Evolutionary conservation across 2,329 filamentous ascomycete genomes (phyloP).

Genomic region (Xylariales sp.): DNA sequence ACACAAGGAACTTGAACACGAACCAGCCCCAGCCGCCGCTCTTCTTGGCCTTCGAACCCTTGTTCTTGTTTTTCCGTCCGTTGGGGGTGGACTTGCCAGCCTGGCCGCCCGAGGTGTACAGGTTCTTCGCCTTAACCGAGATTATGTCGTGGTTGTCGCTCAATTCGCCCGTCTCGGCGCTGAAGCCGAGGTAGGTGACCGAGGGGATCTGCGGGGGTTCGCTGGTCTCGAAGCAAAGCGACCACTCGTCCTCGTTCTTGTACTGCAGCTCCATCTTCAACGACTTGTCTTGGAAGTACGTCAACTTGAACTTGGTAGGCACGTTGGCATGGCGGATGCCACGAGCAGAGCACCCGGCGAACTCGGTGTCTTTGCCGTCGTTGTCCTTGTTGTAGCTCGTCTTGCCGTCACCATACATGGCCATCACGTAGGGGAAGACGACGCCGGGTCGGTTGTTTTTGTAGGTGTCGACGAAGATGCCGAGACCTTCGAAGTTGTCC

Average conservation of each 20-base stretch:
- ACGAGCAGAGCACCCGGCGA: conserved; percentile 91
- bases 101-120: conserved; percentile 64
- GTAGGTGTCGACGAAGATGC: conserved; percentile 96
- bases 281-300: conserved; percentile 94
- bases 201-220: conserved; percentile 72
- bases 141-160: conserved; percentile 98
- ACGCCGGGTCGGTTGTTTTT: conserved; percentile 97
- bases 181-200: conserved; percentile 71
- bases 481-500: conserved; percentile 89
- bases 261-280: conserved; percentile 91
- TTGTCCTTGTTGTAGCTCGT: conserved; percentile 88
- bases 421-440: conserved; percentile 97
- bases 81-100: conserved; percentile 34
- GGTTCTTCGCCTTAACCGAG: conserved; percentile 76
- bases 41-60: conserved; percentile 36
- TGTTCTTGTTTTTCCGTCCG: conserved; percentile 33
- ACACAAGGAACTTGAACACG: conserved; percentile 77
- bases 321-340: conserved; percentile 77
- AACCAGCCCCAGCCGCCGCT: conserved; percentile 56
- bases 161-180: conserved; percentile 89
- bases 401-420: conserved; percentile 91
- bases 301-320: conserved; percentile 81
- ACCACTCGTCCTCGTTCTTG: conserved; percentile 85
- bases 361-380: conserved; percentile 88
- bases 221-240: conserved; percentile 75